Evolutionary conservation across 2,329 filamentous ascomycete species (phyloP), one percentile per base, ranked within the genome.

Genomic region (Cytospora piceicola): DNA sequence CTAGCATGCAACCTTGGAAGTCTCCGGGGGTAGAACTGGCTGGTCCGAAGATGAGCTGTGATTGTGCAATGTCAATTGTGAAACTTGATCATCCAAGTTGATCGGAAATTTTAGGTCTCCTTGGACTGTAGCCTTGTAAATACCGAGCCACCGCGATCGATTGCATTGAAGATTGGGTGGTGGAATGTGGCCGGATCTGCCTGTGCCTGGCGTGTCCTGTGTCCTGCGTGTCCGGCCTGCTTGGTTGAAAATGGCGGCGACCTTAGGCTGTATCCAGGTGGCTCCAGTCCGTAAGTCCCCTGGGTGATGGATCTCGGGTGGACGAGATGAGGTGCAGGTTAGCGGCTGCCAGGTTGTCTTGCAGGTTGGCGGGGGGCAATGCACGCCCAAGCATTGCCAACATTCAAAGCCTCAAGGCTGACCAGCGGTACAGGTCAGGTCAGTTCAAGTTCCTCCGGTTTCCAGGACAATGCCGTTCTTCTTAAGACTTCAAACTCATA

Each of bases 261-360:
- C 15, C n/a, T 49, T 49, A 49, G 46, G 46, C 46, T 49, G 17
- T 24, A 49, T 49, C 22, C 34, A 36, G 34, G 34, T 49, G 14
- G 46, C 46, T n/a, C 39, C 46, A 14, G 46, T 24, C 46, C 46
- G 46, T 49, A 22, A 49, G 24, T 49, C 46, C 46, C 46, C 46
- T 49, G 46, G 46, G 24, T 49, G 46, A 49, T 49, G 46, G 46
- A 49, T 49, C 46, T 49, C 46, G 46, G 46, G 20, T 49, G 46
- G 46, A 49, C 46, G 46, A 49, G n/a, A 49, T 20, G 46, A n/a
- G n/a, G 46, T 49, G 46, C 46, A 49, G n/a, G 46, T 49, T 49
- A 49, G 46, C 46, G 46, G n/a, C 46, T 49, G 46, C 46, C 46
- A 49, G 46, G 46, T 49, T 49, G 46, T 49, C 46, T 49, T 49